Evolutionary conservation across 768 basidiomycete genomes (phyloP), one percentile per base, ranked within the genome.

Genomic region (Candolleomyces aberdarensis): DNA sequence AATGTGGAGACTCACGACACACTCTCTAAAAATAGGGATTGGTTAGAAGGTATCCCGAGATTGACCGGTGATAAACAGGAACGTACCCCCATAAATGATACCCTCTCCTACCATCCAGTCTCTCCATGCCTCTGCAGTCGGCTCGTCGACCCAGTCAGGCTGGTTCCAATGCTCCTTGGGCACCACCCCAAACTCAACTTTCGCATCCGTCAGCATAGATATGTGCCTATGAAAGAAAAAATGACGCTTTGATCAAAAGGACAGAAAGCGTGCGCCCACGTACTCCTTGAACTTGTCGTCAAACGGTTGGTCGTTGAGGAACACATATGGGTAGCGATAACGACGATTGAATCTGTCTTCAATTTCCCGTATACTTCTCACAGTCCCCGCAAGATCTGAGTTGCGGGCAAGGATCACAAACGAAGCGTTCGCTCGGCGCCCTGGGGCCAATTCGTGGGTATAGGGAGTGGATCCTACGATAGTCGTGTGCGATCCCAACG

Each of bases 221-320:
- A 53, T 68, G 72, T 47, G 66, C 72, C 57, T 56, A 50, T 36
- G 36, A 36, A 6, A 59, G 40, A 20, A 19, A 19, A 36, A 13
- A 6, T 26, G 3, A 26, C 26, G 26, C 26, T 26, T 26, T 26
- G 26, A 26, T 3, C 26, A 26, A 26, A 26, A 26, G 26, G 26
- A 26, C 3, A 26, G 26, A 26, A 26, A 26, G 26, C 26, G 2
- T 26, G 26, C 26, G 56, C 52, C 20, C 22, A 26, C 80, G 65
- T 68, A 85, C 84, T 75, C 75, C 69, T 87, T 91, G 74, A 96
- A 95, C 17, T 84, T 82, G 0, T 88, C 85, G 14, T 82, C 77
- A 72, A 96, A 96, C 0, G 85, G 83, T 63, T 84, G 83, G 53
- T 97, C 94, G 70, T 96, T 96, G 62, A 98, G 77, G 74, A 97